Conservation (phyloP, 176 grass and related monocot genomes). For the Lolium multiflorum region DNA sequence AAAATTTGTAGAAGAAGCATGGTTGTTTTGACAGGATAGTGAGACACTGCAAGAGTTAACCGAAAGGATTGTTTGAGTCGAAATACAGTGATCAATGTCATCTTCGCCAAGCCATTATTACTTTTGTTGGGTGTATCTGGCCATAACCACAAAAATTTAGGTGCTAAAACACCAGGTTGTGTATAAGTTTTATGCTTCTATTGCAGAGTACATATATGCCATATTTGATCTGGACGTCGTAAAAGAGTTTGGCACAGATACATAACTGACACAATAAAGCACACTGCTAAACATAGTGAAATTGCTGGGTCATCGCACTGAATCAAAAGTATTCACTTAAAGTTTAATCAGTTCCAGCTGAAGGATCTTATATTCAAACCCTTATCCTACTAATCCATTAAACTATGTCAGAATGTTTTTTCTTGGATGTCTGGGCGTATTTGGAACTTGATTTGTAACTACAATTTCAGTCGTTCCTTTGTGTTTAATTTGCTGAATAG, state of each 20-base stretch:
- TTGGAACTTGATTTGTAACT: background rate
- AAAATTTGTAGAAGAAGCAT: background rate
- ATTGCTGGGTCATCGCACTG: background rate
- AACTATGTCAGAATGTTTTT: background rate
- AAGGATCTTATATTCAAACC: background rate
- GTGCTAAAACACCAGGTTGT: background rate
- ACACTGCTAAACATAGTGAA: background rate
- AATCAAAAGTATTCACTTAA: background rate
- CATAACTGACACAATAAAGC: background rate
- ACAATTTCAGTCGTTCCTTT: background rate
- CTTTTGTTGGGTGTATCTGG: background rate
- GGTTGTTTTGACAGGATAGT: background rate
- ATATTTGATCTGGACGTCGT: background rate
- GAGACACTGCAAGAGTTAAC: background rate
- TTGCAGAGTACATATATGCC: constrained; percentile 6
- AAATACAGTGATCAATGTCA: background rate
- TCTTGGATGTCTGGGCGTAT: background rate
- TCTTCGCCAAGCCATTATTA: background rate
- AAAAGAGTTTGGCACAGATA: background rate
- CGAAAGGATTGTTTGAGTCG: background rate
- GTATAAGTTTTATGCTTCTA: background rate
- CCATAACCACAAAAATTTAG: background rate
- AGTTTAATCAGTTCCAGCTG: background rate
- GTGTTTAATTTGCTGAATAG: background rate
- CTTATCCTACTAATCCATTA: background rate